Evolutionary conservation across 73 alveolate species (phyloP), one percentile per base, ranked within the genome.

Genomic region (Tetrahymena malaccensis): DNA sequence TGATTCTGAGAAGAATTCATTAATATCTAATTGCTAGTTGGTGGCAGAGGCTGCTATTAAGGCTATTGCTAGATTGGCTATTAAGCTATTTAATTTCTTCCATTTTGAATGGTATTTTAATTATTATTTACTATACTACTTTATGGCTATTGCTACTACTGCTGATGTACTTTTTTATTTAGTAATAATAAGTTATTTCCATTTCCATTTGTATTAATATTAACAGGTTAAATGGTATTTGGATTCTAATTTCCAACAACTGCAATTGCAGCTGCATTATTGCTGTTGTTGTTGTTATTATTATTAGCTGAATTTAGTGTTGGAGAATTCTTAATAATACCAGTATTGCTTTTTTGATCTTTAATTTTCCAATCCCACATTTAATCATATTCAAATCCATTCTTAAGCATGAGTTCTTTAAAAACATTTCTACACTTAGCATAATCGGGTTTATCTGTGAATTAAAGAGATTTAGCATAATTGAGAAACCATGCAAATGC

Each of bases 381-480:
- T n/a, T 70, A 70, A 70, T 70, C 89, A 70, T 70, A 70, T n/a
- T 70, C 89, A 70, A 70, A 70, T 11, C 37, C 37, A 70, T 70
- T 70, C 40, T 70, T 70, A 25, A 70, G 17, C 89, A 70, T 70
- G 34, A 70, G 37, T 12, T 70, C 89, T 85, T 84, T 31, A 25
- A 94, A 94, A 22, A 85, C 43, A 70, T 94, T 84, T 55, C 93
- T 94, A 84, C 93, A 94, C 25, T 55, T 12, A 25, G 85, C 16
- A 85, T 94, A 94, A 43, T 83, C 94, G 16, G 96, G 96, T n/a
- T 94, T 94, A 38, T 70, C 34, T 12, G 85, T 43, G 85, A 84
- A 94, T 6, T 94, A 85, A 35, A 94, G 84, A 37, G 93, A 85
- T 85, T 94, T 94, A 25, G 96, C 96, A 94, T 96, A 93, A 56